Evolutionary conservation across 331 rosid species (phyloP).

Genomic region (Pyracantha coccinea): DNA sequence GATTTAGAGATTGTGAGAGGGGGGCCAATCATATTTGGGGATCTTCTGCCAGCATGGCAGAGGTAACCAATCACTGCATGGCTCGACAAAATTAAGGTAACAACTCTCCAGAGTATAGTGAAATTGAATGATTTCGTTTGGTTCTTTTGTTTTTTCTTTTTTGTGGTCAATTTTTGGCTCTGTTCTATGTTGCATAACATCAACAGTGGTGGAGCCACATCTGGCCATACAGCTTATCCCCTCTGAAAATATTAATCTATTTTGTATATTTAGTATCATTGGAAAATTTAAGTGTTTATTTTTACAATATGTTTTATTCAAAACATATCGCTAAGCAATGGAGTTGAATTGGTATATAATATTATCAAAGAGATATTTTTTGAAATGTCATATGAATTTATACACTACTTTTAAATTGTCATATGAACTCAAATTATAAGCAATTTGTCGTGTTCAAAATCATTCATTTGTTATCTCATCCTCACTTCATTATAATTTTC

Average conservation of each 20-base stretch:
- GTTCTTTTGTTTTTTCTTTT: neutral
- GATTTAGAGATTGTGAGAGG: neutral
- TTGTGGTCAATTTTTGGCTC: neutral
- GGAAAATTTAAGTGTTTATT: no score
- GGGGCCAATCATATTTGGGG: conserved; percentile 25
- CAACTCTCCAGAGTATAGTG: neutral
- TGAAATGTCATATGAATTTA: no score
- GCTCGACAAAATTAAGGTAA: conserved; percentile 34
- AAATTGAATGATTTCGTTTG: neutral
- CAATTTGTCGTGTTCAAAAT: no score
- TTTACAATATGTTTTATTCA: no score
- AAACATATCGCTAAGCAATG: no score
- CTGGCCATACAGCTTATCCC: neutral
- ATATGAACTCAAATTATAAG: no score
- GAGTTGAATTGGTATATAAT: no score
- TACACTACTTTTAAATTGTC: no score
- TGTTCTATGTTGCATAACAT: neutral
- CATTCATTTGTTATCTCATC: no score
- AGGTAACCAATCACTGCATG: conserved; percentile 25
- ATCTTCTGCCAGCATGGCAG: conserved; percentile 28
- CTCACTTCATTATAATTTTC: no score
- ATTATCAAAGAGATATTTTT: no score
- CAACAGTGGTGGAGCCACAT: neutral
- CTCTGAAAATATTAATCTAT: neutral
- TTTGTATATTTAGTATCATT: neutral